Conservation (phyloP, 1,284 basidiomycete species). For the Hymenochaete sp. region DNA sequence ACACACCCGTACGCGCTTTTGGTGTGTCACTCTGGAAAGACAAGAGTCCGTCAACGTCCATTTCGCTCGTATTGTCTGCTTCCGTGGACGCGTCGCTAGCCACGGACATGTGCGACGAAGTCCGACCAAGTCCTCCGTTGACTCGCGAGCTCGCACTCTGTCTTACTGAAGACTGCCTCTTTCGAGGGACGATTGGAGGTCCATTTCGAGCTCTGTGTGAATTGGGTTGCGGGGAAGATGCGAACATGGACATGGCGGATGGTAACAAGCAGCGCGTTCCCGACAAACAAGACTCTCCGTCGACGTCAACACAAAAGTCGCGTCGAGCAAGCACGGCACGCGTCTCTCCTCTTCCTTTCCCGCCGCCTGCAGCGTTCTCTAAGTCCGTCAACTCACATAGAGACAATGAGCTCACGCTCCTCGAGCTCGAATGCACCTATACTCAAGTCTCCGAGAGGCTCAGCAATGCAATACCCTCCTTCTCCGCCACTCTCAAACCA, state of each 20-base stretch:
- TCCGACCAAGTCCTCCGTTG: constrained; percentile 1
- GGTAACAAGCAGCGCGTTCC: neutral
- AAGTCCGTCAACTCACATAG: neutral
- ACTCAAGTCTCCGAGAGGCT: constrained; percentile 16
- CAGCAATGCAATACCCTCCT: constrained; percentile 24
- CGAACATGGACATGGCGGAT: constrained; percentile 12
- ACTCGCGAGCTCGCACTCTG: constrained; percentile 3
- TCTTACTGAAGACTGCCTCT: constrained; percentile 2
- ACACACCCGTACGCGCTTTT: constrained; percentile 36
- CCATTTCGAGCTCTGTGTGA: neutral
- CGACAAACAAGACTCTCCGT: constrained; percentile 1
- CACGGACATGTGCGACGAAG: constrained; percentile 14
- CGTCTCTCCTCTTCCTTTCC: neutral
- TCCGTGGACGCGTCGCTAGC: constrained; percentile 11
- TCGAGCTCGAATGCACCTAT: constrained; percentile 11
- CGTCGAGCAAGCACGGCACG: neutral
- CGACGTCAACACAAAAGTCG: constrained; percentile 13
- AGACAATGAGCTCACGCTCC: constrained; percentile 12
- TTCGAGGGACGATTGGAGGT: neutral
- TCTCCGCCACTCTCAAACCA: constrained; percentile 38
- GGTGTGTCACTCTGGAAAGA: constrained; percentile 18
- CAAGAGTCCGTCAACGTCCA: constrained; percentile 13
- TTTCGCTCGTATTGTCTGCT: constrained; percentile 8
- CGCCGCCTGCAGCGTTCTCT: neutral
- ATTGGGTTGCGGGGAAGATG: constrained; percentile 11